phyloP scores from a whole-genome alignment of 192 early-diverging fungal species.

The Pecoramyces ruminantium region DNA sequence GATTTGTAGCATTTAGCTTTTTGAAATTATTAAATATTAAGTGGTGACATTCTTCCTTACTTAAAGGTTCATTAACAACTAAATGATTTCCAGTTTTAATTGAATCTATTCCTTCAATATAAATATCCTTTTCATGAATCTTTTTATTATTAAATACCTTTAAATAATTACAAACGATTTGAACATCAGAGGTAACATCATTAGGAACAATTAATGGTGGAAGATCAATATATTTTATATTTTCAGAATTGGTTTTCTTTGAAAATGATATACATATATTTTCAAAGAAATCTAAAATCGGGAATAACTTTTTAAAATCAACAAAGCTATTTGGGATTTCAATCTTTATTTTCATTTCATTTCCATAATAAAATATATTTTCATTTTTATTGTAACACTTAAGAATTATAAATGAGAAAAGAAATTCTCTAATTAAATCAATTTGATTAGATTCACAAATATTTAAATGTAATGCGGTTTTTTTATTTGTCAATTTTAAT shows the following conservation, averaged over 20 bases:
- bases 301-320: neutral
- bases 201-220: no score
- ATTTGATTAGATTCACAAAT: neutral
- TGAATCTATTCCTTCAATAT: neutral
- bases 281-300: neutral
- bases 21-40: neutral
- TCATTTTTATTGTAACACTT: neutral
- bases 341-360: neutral
- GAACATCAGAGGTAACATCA: neutral
- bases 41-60: neutral
- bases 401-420: neutral
- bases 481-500: neutral
- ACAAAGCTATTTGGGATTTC: neutral
- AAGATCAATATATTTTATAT: no score
- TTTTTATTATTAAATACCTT: neutral
- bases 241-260: no score
- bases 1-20: neutral
- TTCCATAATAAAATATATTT: neutral
- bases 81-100: no score
- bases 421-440: neutral
- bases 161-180: neutral
- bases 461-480: neutral
- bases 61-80: no score
- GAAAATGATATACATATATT: neutral
- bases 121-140: neutral